Evolutionary conservation across 768 basidiomycete species (phyloP).

Genomic region (Phylloporus sp.): DNA sequence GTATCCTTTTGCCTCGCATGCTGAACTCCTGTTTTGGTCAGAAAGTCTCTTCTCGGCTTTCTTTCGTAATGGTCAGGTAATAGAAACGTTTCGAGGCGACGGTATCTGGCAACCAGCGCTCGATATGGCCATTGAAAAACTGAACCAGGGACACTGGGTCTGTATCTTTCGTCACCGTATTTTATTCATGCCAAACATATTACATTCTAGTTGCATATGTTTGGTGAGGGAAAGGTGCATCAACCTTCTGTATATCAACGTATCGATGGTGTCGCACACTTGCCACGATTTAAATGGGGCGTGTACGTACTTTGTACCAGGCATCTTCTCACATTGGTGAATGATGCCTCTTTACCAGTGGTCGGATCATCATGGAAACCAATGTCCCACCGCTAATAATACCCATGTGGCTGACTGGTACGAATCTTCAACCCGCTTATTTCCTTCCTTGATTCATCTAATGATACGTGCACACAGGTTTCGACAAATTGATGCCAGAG

Average conservation of each 20-base stretch:
- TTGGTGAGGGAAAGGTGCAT: conserved; percentile 85
- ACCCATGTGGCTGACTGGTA: conserved; percentile 91
- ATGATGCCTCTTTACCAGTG: conserved; percentile 41
- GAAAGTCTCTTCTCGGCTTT: conserved; percentile 77
- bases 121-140: conserved; percentile 73
- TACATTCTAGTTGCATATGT: conserved; percentile 74
- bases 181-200: conserved; percentile 2
- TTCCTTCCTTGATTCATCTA: not conserved
- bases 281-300: conserved; percentile 93
- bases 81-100: conserved; percentile 88
- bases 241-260: conserved; percentile 56
- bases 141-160: conserved; percentile 87
- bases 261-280: conserved; percentile 39
- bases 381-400: conserved; percentile 70
- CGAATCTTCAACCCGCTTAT: conserved; percentile 2
- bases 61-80: conserved; percentile 85
- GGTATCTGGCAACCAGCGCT: conserved; percentile 88
- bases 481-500: conserved; percentile 90
- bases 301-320: conserved; percentile 53
- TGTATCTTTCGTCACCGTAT: conserved; percentile 22
- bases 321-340: conserved; percentile 1
- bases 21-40: conserved; percentile 26
- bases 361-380: conserved; percentile 75
- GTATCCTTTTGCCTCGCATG: not conserved
- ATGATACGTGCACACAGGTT: conserved; percentile 41